Evolutionary conservation across 73 alveolate genomes (phyloP).

Genomic region (Effrenium voratum): DNA sequence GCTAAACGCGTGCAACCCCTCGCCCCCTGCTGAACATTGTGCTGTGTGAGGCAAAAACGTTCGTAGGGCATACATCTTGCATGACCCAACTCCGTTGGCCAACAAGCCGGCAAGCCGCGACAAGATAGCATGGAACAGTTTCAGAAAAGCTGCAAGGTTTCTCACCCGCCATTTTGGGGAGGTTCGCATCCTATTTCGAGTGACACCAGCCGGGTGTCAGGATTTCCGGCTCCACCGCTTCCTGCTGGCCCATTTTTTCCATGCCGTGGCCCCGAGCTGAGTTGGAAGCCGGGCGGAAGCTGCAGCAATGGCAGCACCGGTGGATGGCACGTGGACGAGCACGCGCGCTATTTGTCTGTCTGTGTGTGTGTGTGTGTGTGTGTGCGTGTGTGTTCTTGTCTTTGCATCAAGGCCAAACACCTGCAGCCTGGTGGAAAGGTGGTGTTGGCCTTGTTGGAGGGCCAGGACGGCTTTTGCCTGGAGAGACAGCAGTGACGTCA

Average conservation of each 20-base stretch:
- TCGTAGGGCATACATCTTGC: no score
- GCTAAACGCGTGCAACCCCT: no score
- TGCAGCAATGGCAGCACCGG: no score
- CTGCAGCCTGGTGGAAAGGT: slow-evolving; percentile 51
- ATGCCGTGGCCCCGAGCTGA: slow-evolving; percentile 7
- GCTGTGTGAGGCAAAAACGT: no score
- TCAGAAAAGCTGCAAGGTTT: no score
- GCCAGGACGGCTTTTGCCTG: slow-evolving; percentile 13
- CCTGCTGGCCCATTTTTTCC: slow-evolving; percentile 59
- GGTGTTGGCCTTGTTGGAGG: slow-evolving; percentile 67
- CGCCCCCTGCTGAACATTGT: no score
- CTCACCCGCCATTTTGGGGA: no score
- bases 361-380: not conserved
- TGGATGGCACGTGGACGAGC: no score
- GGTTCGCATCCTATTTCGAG: no score
- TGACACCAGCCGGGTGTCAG: not conserved
- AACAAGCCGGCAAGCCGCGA: no score
- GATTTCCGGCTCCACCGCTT: slow-evolving; percentile 54
- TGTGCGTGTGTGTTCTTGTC: not conserved
- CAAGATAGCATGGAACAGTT: no score
- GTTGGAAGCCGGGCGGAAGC: not conserved
- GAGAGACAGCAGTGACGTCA: not conserved
- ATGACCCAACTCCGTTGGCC: no score
- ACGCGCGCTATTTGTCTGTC: not conserved
- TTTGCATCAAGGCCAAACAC: slow-evolving; percentile 3